Evolutionary conservation across 2,329 filamentous ascomycete genomes (phyloP).

Genomic region (Thelonectria discophora): DNA sequence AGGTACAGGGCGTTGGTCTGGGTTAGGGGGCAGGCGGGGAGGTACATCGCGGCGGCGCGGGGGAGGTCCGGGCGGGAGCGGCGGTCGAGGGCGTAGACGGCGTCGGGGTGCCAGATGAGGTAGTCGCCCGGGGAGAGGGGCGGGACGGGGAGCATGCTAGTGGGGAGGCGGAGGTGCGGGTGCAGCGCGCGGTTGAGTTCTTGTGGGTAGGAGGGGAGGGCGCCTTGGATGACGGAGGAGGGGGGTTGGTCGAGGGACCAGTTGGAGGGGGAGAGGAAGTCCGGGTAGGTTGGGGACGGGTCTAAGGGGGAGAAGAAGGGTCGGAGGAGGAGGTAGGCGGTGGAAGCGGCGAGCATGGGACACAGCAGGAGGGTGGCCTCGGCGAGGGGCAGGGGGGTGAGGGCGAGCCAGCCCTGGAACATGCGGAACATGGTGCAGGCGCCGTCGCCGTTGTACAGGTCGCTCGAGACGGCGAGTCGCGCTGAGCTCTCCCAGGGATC

Average conservation of each 20-base stretch:
- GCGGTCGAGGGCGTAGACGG: constrained; percentile 75
- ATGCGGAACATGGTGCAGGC: constrained; percentile 79
- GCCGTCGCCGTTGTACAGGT: constrained; percentile 77
- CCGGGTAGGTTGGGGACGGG: constrained; percentile 49
- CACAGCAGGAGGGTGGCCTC: constrained; percentile 78
- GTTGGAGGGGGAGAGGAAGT: constrained; percentile 56
- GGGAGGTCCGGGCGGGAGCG: constrained; percentile 34
- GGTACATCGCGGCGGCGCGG: constrained; percentile 48
- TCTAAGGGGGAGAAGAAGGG: constrained; percentile 71
- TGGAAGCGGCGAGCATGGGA: constrained; percentile 74
- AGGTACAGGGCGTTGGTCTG: constrained; percentile 55
- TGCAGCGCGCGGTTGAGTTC: constrained; percentile 72
- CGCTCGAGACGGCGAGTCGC: constrained; percentile 69
- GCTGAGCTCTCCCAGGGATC: constrained; percentile 78
- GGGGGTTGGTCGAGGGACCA: constrained; percentile 60
- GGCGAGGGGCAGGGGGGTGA: constrained; percentile 69
- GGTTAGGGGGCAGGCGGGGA: constrained; percentile 53
- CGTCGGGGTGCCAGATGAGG: constrained; percentile 78
- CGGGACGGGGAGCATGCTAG: constrained; percentile 75
- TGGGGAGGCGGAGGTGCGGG: constrained; percentile 71
- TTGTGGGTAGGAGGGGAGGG: constrained; percentile 71
- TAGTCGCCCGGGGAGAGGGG: constrained; percentile 76
- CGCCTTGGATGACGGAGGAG: constrained; percentile 71
- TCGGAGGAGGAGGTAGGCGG: constrained; percentile 77
- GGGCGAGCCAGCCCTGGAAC: constrained; percentile 79